Conservation (phyloP, 2,329 filamentous ascomycete species). For the Sodiomyces alkalinus region DNA sequence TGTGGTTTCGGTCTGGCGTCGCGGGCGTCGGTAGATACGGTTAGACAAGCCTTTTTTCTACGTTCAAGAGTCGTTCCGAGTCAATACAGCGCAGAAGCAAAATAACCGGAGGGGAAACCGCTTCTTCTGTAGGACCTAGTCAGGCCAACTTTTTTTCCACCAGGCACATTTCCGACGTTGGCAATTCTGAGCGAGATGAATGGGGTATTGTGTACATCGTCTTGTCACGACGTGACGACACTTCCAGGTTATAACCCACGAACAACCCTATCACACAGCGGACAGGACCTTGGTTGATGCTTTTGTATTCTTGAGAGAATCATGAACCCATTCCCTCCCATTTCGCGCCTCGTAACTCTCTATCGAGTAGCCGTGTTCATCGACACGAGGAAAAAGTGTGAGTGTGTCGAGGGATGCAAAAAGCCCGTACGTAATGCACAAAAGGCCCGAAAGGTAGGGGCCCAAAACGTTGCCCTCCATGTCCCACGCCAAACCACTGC, state of each 20-base stretch:
- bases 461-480: background rate
- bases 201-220: no score
- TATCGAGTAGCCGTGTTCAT: slow-evolving; percentile 6
- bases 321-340: slow-evolving; percentile 10
- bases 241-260: background rate
- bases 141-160: no score
- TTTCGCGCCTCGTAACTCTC: slow-evolving; percentile 10
- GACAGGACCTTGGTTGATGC: slow-evolving; percentile 4
- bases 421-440: slow-evolving; percentile 6
- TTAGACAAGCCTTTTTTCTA: no score
- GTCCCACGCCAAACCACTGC: background rate
- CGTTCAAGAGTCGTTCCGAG: no score
- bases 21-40: no score
- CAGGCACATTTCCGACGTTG: no score
- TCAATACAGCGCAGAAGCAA: no score
- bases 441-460: slow-evolving; percentile 4
- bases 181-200: no score
- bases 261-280: background rate
- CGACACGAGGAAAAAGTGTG: slow-evolving; percentile 1
- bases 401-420: slow-evolving; percentile 7
- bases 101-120: no score
- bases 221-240: background rate
- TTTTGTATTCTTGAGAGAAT: slow-evolving; percentile 10
- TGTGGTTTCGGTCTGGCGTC: no score
- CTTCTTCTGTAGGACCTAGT: no score